These are phyloP conservation scores for Pyrenophora tritici-repentis DNA, from an alignment of 2,329 filamentous ascomycete species.

Conservation along the genomic window DNA sequence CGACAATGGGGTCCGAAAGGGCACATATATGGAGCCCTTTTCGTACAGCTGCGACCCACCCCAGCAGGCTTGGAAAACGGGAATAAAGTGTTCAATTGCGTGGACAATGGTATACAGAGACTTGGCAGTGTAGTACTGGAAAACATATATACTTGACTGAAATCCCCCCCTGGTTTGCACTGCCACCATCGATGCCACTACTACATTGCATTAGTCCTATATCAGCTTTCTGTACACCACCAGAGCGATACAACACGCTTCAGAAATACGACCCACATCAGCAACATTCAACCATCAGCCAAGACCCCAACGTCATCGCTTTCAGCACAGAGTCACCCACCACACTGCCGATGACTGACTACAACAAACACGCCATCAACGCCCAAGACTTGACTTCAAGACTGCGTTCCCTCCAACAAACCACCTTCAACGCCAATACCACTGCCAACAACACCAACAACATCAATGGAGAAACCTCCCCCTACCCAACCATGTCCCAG, in stretches of 20 bases:
- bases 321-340: constrained; percentile 9
- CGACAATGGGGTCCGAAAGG: no score
- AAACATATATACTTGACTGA: constrained; percentile 17
- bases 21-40: no score
- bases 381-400: constrained; percentile 33
- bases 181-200: constrained; percentile 5
- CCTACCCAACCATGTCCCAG: constrained; percentile 14
- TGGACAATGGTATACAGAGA: neutral
- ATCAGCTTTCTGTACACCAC: neutral
- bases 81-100: constrained; percentile 14
- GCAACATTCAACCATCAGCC: constrained; percentile 1
- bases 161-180: constrained; percentile 12
- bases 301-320: constrained; percentile 9
- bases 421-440: neutral
- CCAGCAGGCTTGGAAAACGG: constrained; percentile 21
- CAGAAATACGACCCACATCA: neutral
- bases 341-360: constrained; percentile 39
- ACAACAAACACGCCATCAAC: neutral
- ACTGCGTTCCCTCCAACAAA: constrained; percentile 21
- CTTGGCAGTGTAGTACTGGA: constrained; percentile 14
- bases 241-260: neutral
- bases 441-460: constrained; percentile 10
- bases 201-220: constrained; percentile 1
- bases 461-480: constrained; percentile 17
- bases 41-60: constrained; percentile 6